These are phyloP conservation scores for Pogostemon cablin DNA, from an alignment of 257 asterid species.

Conservation along the genomic window DNA sequence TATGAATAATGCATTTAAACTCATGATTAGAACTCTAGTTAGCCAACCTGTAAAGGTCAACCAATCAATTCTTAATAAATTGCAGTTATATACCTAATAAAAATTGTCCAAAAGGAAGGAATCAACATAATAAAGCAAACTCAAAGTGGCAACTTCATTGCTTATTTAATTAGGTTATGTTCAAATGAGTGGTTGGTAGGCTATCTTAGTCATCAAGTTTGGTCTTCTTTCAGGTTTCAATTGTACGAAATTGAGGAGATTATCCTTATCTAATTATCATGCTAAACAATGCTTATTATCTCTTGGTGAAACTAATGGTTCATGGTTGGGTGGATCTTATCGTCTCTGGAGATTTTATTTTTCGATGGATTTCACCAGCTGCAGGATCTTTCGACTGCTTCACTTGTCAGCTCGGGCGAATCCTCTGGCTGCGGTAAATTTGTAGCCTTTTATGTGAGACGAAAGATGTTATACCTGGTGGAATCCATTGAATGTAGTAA, in stretches of 20 bases:
- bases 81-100: slow-evolving; percentile 26
- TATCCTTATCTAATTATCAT: slow-evolving; percentile 34
- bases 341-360: background rate
- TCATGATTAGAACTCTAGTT: slow-evolving; percentile 9
- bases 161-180: slow-evolving; percentile 27
- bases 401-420: too few relatives aligned
- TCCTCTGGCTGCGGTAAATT: too few relatives aligned
- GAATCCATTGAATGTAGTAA: too few relatives aligned
- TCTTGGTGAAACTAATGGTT: slow-evolving; percentile 32
- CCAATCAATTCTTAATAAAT: slow-evolving; percentile 31
- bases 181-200: slow-evolving; percentile 46
- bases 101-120: slow-evolving; percentile 18
- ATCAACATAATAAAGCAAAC: slow-evolving; percentile 35
- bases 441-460: too few relatives aligned
- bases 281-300: slow-evolving; percentile 1
- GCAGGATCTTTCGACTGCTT: too few relatives aligned
- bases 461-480: too few relatives aligned
- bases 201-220: slow-evolving; percentile 50
- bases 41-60: slow-evolving; percentile 48
- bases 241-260: slow-evolving; percentile 28
- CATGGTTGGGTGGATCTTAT: slow-evolving; percentile 35
- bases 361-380: too few relatives aligned
- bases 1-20: slow-evolving; percentile 1
- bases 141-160: slow-evolving; percentile 29
- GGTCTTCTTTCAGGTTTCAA: slow-evolving; percentile 31